Evolutionary conservation across 2,329 filamentous ascomycete species (phyloP), one percentile per base, ranked within the genome.

Genomic region (Claviceps sp.): DNA sequence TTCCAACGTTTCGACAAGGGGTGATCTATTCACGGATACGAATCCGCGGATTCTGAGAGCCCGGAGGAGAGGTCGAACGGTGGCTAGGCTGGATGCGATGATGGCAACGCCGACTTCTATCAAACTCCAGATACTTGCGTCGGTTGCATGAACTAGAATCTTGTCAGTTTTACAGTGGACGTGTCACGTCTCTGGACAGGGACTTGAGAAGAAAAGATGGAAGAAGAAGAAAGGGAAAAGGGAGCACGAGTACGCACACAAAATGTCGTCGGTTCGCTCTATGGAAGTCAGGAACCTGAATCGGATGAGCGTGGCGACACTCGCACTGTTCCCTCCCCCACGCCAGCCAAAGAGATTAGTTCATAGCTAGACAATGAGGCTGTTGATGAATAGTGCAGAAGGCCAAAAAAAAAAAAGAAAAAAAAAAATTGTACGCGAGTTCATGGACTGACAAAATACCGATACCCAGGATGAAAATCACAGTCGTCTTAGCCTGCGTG

Each of bases 81-180:
- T 79, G 22, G 73, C 74, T 11, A 79, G 64, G 53, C 73, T 77
- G 2, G 76, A 71, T 13, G 76, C 76, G 26, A 74, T 61, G 45
- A 79, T 79, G 53, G 75, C 76, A 23, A 79, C 70, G 6, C 75
- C 76, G 1, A 76, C 75, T 57, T 79, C 76, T 50, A 79, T 66
- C n/a, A 79, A 63, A 9, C 74, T 78, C 76, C 76, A 79, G 7
- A 78, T 67, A 70, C 76, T 75, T 38, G 75, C 70, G 53, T 76
- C 67, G 4, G 75, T 78, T 22, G 69, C 72, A 50, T 68, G 66
- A 59, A 68, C 74, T 29, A 76, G 46, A 11, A 36, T 1, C 20
- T 16, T 7, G 47, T 66, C 46, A 63, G 58, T 43, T 43, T 22
- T 9, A 29, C 26, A 29, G 8, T 9, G 8, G 8, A 29, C 8